phyloP scores from a whole-genome alignment of 768 basidiomycete species.

The Tephrocybe sp. region DNA sequence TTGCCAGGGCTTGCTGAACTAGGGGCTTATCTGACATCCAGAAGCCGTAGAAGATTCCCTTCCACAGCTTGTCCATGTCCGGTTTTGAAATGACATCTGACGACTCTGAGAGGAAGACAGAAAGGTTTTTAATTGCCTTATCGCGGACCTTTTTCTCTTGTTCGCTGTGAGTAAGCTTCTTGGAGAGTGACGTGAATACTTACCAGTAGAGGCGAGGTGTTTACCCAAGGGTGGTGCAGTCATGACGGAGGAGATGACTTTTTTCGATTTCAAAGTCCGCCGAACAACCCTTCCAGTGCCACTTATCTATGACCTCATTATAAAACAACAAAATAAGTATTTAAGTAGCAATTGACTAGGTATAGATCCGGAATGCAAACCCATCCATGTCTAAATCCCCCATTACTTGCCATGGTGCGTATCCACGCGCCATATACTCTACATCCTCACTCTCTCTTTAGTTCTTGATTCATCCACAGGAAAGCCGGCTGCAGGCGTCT shows the following conservation, averaged over 20 bases:
- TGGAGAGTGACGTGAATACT: conserved; percentile 15
- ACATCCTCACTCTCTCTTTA: conserved; percentile 24
- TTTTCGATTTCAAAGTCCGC: conserved; percentile 28
- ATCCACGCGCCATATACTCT: neutral
- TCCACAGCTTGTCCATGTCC: conserved; percentile 95
- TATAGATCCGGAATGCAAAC: conserved; percentile 9
- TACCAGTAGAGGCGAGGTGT: conserved; percentile 90
- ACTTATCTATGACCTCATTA: conserved; percentile 5
- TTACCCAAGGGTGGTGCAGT: conserved; percentile 74
- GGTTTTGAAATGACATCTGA: conserved; percentile 57
- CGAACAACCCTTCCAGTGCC: no score
- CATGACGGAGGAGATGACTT: conserved; percentile 16
- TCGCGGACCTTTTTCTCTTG: conserved; percentile 91
- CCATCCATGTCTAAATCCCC: conserved; percentile 61
- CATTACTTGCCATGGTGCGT: conserved; percentile 85
- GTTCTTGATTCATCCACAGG: conserved; percentile 87
- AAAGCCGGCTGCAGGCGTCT: conserved; percentile 72
- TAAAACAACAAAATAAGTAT: conserved; percentile 4
- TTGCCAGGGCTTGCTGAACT: conserved; percentile 89
- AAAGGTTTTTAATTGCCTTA: conserved; percentile 80
- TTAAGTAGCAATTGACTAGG: neutral
- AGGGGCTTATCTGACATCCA: conserved; percentile 99
- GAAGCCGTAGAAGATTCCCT: conserved; percentile 97
- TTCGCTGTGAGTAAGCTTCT: conserved; percentile 18
- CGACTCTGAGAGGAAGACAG: conserved; percentile 71